Evolutionary conservation across 1,284 basidiomycete species (phyloP), one percentile per base, ranked within the genome.

Genomic region (Cutaneotrichosporon cyanovorans): DNA sequence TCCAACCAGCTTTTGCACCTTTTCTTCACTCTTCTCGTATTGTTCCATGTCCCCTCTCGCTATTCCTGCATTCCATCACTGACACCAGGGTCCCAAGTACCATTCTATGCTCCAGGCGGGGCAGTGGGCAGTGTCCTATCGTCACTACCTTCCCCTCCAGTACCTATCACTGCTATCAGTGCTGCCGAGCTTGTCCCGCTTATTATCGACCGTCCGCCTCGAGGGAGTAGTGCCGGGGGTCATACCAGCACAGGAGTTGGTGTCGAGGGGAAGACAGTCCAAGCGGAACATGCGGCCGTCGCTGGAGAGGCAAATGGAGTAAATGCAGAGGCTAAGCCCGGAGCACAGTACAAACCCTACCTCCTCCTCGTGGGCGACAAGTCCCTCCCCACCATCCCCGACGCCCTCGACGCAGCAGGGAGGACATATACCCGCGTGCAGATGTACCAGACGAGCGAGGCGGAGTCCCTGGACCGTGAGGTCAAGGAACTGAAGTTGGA

Each of bases 401-500:
- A 45, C 12, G 48, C 47, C 2, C 52, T 69, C 2, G 22, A 42
- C 7, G 32, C 23, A 0, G 56, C 53, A 1, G 60, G 59, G 9
- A 42, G 56, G n/a, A 23, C 10, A 1, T 50, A 59, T 11, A 15
- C 44, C 3, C 50, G 62, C 21, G 39, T 62, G 4, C 37, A 43
- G 30, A 61, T 66, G 18, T 68, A 66, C 48, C 22, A 23, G 40
- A 47, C 46, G 21, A 6, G 19, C 2, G 51, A 48, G 28, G 45
- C 48, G 11, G 21, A 40, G 12, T 48, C 48, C n/a, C 55, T 67
- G 2, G 36, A 30, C 3, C 80, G 80, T 1, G 86, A 89, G 60
- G 62, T 75, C 2, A 56, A 68, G 35, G 83, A 79, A 64, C 75
- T 80, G 37, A 77, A 80, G 39, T 83, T 0, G 73, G 88, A 5